These are phyloP conservation scores for Teunomyces lycoperdinae DNA, from an alignment of 805 yeast species.

Conservation along the genomic window DNA sequence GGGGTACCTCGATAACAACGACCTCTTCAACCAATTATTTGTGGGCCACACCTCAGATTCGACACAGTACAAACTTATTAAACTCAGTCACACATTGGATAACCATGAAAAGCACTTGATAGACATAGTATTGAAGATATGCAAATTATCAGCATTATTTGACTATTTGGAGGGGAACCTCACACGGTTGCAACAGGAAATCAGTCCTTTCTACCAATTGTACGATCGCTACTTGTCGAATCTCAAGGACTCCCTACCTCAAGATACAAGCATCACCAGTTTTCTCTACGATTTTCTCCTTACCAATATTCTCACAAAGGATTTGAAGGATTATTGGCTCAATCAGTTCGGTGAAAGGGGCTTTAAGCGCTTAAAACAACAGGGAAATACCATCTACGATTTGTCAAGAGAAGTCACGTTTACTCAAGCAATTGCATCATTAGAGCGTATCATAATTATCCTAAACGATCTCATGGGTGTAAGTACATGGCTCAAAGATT, in stretches of 20 bases:
- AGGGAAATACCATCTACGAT: slow-evolving; percentile 52
- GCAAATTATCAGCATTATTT: slow-evolving; percentile 24
- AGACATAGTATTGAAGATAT: slow-evolving; percentile 20
- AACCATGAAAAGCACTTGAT: slow-evolving; percentile 13
- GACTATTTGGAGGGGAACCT: slow-evolving; percentile 24
- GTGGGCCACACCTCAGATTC: slow-evolving; percentile 14
- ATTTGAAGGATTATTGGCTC: slow-evolving; percentile 56
- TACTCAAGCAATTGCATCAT: slow-evolving; percentile 50
- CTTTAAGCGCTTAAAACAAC: slow-evolving; percentile 49
- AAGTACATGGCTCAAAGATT: slow-evolving; percentile 32
- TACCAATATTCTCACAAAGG: slow-evolving; percentile 52
- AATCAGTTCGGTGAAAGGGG: slow-evolving; percentile 70
- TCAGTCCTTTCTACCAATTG: slow-evolving; percentile 21
- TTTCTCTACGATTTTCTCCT: slow-evolving; percentile 45
- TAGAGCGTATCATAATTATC: slow-evolving; percentile 52
- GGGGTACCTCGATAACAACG: slow-evolving; percentile 18
- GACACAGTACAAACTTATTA: slow-evolving; percentile 10
- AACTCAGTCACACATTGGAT: slow-evolving; percentile 13
- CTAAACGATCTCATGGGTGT: slow-evolving; percentile 42
- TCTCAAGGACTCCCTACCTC: slow-evolving; percentile 25
- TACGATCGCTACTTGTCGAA: slow-evolving; percentile 35
- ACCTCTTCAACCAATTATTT: slow-evolving; percentile 27
- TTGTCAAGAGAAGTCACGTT: slow-evolving; percentile 45
- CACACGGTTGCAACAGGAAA: slow-evolving; percentile 15
- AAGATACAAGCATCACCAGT: slow-evolving; percentile 11